Conservation (phyloP, 306 rosid genomes). For the Medicago ruthenica region DNA sequence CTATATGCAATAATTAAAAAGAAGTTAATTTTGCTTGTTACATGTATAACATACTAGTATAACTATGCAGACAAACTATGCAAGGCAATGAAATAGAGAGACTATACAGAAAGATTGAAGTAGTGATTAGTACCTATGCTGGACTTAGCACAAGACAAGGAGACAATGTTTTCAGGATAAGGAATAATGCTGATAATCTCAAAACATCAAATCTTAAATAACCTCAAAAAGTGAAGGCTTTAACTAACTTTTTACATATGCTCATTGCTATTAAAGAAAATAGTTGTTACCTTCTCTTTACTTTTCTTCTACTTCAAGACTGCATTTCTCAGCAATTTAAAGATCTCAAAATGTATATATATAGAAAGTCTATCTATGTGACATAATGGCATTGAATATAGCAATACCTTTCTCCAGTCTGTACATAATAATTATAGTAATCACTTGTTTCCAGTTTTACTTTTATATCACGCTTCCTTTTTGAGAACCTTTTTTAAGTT, state of each 20-base stretch:
- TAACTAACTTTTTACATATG: slow-evolving; percentile 2
- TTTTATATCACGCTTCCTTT: slow-evolving; percentile 11
- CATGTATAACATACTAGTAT: neutral
- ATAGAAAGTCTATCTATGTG: slow-evolving; percentile 19
- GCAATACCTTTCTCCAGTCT: slow-evolving; percentile 30
- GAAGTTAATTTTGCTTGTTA: slow-evolving; percentile 15
- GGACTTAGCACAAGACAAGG: slow-evolving; percentile 32
- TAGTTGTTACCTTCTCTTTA: slow-evolving; percentile 40
- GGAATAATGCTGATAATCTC: slow-evolving; percentile 27
- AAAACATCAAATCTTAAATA: slow-evolving; percentile 39
- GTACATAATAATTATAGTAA: slow-evolving; percentile 29
- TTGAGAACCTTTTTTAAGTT: slow-evolving; percentile 23
- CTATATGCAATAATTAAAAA: neutral
- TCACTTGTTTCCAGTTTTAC: slow-evolving; percentile 17
- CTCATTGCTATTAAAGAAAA: slow-evolving; percentile 28
- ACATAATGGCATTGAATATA: slow-evolving; percentile 8
- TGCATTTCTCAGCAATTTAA: slow-evolving; percentile 11
- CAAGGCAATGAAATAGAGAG: slow-evolving; percentile 31
- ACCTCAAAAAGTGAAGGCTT: slow-evolving; percentile 28
- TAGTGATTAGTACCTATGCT: slow-evolving; percentile 25
- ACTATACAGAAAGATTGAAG: neutral
- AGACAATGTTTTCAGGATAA: slow-evolving; percentile 22
- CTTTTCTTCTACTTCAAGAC: slow-evolving; percentile 48
- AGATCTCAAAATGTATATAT: slow-evolving; percentile 13
- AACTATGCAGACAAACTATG: neutral